Evolutionary conservation across 1,284 basidiomycete species (phyloP), one percentile per base, ranked within the genome.

Genomic region (Puccinia triticina): DNA sequence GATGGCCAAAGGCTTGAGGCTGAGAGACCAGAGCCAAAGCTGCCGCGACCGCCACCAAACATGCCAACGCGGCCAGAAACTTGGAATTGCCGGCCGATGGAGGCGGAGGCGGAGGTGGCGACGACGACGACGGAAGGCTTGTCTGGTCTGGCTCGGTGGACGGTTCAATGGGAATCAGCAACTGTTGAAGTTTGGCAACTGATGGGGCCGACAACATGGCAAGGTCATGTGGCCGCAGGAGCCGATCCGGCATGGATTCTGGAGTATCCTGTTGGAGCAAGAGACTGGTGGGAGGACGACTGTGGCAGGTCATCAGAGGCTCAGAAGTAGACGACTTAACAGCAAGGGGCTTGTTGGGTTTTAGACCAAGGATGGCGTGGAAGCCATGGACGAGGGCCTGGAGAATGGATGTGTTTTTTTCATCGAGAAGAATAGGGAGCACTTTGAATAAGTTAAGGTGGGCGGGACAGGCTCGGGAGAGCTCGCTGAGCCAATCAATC

Each of bases 391-490:
- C 12, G 23, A 74, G 32, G 34, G 72, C 29, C 18, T 57, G 72
- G 12, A 57, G 21, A n/a, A 55, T 74, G 16, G 53, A 74, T 40
- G 57, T 74, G 14, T 40, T 74, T 43, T 43, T 43, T 74, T 74
- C 32, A 53, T 74, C 72, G 72, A 74, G 50, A 34, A 55, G 21
- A 40, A 74, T 12, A 57, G 72, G 72, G 57, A 74, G 32, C 40
- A 74, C 50, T 74, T 74, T 74, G 53, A 74, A 74, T 37, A 40
- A 40, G 10, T 57, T n/a, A 74, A 74, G 46, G 26, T 40, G 50
- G 40, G 14, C 29, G 26, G 72, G 53, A 74, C 72, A 57, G 72
- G 72, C 29, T 21, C 18, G 53, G 40, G 29, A 37, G 29, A 74
- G 34, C 29, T 74, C 48, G 50, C 40, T 74, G 50, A 74, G 53